Base-by-base conservation (phyloP, 2,329 filamentous ascomycete species). In the Chaetomium sp. region DNA sequence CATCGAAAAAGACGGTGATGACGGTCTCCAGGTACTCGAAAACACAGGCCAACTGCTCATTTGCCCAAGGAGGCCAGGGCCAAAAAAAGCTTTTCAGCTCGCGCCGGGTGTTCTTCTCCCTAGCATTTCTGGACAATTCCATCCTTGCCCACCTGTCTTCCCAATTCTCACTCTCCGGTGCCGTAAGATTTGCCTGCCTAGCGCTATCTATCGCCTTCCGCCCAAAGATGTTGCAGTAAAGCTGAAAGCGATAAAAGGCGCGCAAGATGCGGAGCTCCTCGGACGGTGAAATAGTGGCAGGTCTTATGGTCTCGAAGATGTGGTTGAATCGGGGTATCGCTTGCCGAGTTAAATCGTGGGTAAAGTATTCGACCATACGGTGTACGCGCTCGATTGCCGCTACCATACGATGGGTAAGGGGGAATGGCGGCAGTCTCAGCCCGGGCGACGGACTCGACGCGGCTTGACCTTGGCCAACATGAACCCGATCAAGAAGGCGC, bases 231-330 rank as follows among this genome's bases (percentile, higher is more conserved):
- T 48, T 48, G 12, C 34, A 48, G 12, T 48, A 48, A 3, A 48
- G 45, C 33, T 48, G 45, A 37, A 48, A 48, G 34, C 45, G 45
- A 11, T 48, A 48, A 10, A 48, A 48, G 11, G 45, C 45, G 34
- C 45, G 45, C 34, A 48, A 34, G 45, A 48, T 48, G 45, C 45
- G 45, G 45, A 37, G 45, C 45, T 48, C 45, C 34, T 48, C 45
- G 33, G 34, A 37, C 12, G 11, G 33, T 9, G 45, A 37, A 35
- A 6, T 37, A 8, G 45, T 37, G n/a, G 33, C 45, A 32, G 45
- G 45, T 27, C 45, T 48, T 32, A 33, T 48, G 45, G 45, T 48
- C 45, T 48, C 34, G 45, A 48, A 48, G 34, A 48, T 48, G 34
- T 35, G 33, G 45, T n/a, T 47, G 32, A 47, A 47, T 35, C 32